Conservation (phyloP, 768 basidiomycete species). For the Cyclocybe aegerita region DNA sequence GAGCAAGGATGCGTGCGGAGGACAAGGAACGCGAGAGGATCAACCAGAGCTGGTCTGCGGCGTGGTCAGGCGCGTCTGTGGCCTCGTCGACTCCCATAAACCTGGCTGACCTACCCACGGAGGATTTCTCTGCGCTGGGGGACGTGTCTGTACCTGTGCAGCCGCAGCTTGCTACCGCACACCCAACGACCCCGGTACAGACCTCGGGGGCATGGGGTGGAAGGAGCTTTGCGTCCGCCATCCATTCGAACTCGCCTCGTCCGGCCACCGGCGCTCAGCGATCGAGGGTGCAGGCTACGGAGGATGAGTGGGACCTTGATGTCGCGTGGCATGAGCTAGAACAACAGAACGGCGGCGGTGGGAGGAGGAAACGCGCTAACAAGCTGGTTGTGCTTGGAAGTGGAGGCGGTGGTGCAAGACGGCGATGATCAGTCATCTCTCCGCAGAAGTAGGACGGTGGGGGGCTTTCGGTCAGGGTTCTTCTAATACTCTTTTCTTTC, state of each 20-base stretch:
- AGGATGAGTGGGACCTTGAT: constrained; percentile 79
- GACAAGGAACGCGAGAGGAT: constrained; percentile 68
- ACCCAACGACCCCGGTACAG: background rate
- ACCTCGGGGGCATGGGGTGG: constrained; percentile 71
- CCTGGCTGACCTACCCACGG: constrained; percentile 17
- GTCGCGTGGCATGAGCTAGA: constrained; percentile 82
- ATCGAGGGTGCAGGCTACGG: constrained; percentile 30
- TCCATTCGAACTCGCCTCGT: constrained; percentile 48
- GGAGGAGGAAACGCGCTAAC: constrained; percentile 59
- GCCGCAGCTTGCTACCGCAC: background rate
- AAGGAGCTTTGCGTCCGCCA: constrained; percentile 79
- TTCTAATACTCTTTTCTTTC: too few species aligned
- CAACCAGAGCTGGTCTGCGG: constrained; percentile 22
- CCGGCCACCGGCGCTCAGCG: constrained; percentile 23
- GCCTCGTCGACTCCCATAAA: constrained; percentile 15
- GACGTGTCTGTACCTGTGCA: background rate
- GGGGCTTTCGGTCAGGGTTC: too few species aligned
- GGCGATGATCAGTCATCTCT: constrained; percentile 33
- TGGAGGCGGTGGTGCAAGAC: constrained; percentile 53
- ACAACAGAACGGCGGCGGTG: constrained; percentile 44
- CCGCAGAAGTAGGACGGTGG: background rate
- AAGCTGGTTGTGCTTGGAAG: constrained; percentile 74
- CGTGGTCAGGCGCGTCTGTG: constrained; percentile 7
- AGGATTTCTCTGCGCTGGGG: constrained; percentile 20
- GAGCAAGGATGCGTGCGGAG: constrained; percentile 77